These are phyloP conservation scores for Gymnopilus dilepis DNA, from an alignment of 768 basidiomycete species.

Conservation along the genomic window DNA sequence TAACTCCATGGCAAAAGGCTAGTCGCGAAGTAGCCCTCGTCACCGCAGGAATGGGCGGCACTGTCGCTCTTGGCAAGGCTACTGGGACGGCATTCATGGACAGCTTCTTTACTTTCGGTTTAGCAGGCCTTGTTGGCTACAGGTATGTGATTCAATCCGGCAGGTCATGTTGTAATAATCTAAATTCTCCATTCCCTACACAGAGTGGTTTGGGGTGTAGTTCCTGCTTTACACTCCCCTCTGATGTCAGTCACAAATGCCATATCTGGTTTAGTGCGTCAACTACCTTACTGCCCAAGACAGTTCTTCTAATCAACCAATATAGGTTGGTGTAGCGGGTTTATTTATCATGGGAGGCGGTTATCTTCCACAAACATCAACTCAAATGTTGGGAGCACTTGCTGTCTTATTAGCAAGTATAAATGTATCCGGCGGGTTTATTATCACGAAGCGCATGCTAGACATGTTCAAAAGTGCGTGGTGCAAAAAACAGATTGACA, in stretches of 20 bases:
- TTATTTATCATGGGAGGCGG: constrained; percentile 93
- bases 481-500: not conserved
- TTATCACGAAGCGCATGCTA: constrained; percentile 90
- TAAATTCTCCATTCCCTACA: not conserved
- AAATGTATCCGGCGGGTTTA: constrained; percentile 88
- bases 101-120: constrained; percentile 87
- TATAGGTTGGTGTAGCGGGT: constrained; percentile 77
- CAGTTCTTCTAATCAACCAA: not conserved
- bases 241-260: constrained; percentile 93
- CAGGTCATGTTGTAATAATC: not conserved
- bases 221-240: constrained; percentile 87
- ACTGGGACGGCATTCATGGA: constrained; percentile 87
- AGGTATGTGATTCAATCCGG: constrained; percentile 29
- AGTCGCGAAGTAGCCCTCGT: constrained; percentile 75
- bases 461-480: constrained; percentile 87
- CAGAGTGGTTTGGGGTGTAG: constrained; percentile 89
- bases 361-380: constrained; percentile 79
- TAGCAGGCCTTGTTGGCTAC: constrained; percentile 86
- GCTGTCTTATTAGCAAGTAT: constrained; percentile 89
- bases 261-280: constrained; percentile 67
- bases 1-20: constrained; percentile 88
- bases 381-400: constrained; percentile 78
- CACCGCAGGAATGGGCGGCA: constrained; percentile 77
- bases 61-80: constrained; percentile 75
- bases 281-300: not conserved